phyloP scores from a whole-genome alignment of 208 protist species.

The Trypanosoma scelopori region DNA sequence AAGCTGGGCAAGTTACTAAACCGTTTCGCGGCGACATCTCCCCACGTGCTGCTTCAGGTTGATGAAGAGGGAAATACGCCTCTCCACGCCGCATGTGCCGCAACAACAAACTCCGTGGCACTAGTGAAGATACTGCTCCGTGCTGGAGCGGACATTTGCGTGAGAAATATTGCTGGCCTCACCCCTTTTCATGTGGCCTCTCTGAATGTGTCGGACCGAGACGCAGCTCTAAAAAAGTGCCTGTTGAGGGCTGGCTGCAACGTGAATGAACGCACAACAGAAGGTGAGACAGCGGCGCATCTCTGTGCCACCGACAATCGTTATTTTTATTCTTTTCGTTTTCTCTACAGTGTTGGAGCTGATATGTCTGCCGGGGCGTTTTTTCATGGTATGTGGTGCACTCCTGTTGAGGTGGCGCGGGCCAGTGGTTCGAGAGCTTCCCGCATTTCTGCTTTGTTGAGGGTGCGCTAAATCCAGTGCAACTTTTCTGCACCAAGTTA shows the following conservation, averaged over 20 bases:
- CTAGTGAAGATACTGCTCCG: constrained; percentile 25
- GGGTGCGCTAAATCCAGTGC: too few relatives aligned
- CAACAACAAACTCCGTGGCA: constrained; percentile 7
- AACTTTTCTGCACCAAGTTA: not conserved
- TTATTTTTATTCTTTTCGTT: constrained; percentile 26
- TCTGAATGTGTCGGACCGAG: constrained; percentile 26
- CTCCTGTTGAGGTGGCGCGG: constrained; percentile 29
- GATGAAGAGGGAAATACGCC: constrained; percentile 32
- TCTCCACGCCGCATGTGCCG: constrained; percentile 31
- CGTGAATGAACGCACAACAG: constrained; percentile 25
- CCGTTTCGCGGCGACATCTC: not conserved
- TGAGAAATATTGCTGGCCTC: constrained; percentile 26
- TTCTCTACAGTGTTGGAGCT: constrained; percentile 12
- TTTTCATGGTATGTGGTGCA: constrained; percentile 29
- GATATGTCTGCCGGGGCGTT: constrained; percentile 20
- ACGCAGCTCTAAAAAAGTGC: constrained; percentile 12
- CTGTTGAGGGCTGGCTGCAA: constrained; percentile 23
- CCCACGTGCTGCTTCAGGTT: constrained; percentile 5
- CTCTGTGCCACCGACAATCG: constrained; percentile 29
- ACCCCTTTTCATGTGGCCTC: constrained; percentile 37
- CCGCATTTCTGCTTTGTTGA: not conserved
- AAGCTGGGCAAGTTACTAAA: not conserved
- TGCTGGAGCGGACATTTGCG: constrained; percentile 4
- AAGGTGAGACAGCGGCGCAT: constrained; percentile 34
- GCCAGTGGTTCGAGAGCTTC: constrained; percentile 3